phyloP scores from a whole-genome alignment of 768 basidiomycete species.

The Amanita jacksonii region DNA sequence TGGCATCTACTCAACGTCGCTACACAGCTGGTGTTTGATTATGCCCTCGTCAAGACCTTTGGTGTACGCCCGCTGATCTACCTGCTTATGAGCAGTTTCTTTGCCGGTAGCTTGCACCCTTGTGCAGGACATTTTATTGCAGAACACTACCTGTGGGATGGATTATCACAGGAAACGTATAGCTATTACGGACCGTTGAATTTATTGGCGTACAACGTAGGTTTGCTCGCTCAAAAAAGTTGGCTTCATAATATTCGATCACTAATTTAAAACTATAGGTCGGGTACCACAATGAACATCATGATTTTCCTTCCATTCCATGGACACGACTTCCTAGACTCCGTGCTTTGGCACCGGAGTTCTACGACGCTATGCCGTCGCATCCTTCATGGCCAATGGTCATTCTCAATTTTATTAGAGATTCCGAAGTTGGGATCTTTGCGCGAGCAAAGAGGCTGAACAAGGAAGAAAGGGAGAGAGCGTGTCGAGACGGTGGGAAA shows the following conservation, averaged over 20 bases:
- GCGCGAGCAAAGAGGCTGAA: conserved; percentile 71
- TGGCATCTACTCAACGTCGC: conserved; percentile 83
- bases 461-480: conserved; percentile 19
- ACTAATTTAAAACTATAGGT: conserved; percentile 39
- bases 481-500: not conserved
- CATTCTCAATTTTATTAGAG: conserved; percentile 88
- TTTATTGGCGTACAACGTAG: conserved; percentile 83
- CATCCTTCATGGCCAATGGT: conserved; percentile 87
- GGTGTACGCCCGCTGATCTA: conserved; percentile 57
- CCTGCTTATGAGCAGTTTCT: conserved; percentile 84
- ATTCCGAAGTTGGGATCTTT: conserved; percentile 81
- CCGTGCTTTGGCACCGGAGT: conserved; percentile 72
- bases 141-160: conserved; percentile 93
- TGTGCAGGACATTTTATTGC: conserved; percentile 98
- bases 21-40: conserved; percentile 65
- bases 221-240: conserved; percentile 17
- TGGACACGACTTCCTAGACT: conserved; percentile 91
- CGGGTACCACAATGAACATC: conserved; percentile 99
- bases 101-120: conserved; percentile 93
- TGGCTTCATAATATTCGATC: not conserved
- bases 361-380: no score
- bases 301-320: conserved; percentile 93
- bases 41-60: conserved; percentile 39
- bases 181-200: conserved; percentile 95
- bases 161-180: conserved; percentile 89